These are phyloP conservation scores for Lepidium africanum DNA, from an alignment of 345 rosid species.

Conservation along the genomic window DNA sequence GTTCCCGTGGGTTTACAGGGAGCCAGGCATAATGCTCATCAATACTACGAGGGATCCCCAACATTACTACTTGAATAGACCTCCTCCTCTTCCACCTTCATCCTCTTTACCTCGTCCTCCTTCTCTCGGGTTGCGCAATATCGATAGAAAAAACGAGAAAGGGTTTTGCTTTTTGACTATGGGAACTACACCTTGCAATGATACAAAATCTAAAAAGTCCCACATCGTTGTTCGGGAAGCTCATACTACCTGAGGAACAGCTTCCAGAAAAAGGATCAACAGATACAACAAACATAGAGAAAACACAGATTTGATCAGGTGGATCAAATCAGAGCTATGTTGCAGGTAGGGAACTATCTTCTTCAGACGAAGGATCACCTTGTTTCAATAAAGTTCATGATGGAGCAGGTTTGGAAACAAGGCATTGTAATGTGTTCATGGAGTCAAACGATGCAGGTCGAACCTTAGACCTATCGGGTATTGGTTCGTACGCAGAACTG, in stretches of 20 bases:
- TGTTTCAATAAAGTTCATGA: conserved; percentile 49
- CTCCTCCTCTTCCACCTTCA: conserved; percentile 37
- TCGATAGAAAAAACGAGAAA: conserved; percentile 29
- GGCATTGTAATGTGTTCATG: conserved; percentile 85
- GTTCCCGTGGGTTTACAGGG: conserved; percentile 99
- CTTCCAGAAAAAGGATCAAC: conserved; percentile 55
- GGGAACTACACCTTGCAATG: conserved; percentile 40
- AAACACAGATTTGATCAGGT: conserved; percentile 46
- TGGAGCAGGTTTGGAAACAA: conserved; percentile 43
- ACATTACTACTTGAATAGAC: conserved; percentile 47
- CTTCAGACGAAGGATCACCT: conserved; percentile 62
- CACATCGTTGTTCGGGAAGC: conserved; percentile 82
- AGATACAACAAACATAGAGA: conserved; percentile 45
- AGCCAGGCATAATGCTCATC: conserved; percentile 98
- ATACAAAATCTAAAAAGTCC: conserved; percentile 42
- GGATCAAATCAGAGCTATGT: conserved; percentile 43
- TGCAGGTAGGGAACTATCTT: conserved; percentile 33
- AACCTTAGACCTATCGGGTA: conserved; percentile 63
- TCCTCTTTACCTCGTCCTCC: conserved; percentile 35
- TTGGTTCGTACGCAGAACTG: conserved; percentile 77
- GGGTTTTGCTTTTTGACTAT: conserved; percentile 56
- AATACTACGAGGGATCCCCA: conserved; percentile 61
- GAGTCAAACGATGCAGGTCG: conserved; percentile 81
- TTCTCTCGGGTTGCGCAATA: conserved; percentile 29
- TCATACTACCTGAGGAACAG: conserved; percentile 61